These are phyloP conservation scores for Epichloe baconii DNA, from an alignment of 2,329 filamentous ascomycete genomes.

Conservation along the genomic window DNA sequence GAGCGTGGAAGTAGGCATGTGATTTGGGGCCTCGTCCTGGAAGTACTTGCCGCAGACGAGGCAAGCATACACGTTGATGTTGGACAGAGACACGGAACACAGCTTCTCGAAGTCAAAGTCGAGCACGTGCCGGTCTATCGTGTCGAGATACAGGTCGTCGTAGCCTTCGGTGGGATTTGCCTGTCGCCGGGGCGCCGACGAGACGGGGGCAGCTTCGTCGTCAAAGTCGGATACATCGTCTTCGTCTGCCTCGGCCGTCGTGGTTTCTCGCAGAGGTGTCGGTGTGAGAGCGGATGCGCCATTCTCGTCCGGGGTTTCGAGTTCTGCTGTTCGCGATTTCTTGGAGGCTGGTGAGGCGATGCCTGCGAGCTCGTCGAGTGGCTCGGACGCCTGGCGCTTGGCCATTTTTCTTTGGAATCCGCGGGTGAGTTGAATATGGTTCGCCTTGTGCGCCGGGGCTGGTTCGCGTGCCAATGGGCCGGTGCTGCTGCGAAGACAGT, in stretches of 20 bases:
- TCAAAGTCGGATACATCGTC: constrained; percentile 25
- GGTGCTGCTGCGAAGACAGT: background rate
- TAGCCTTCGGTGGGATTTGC: constrained; percentile 75
- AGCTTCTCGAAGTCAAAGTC: constrained; percentile 99
- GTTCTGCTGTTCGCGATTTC: constrained; percentile 38
- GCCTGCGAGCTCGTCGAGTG: constrained; percentile 42
- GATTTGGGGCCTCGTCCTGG: constrained; percentile 84
- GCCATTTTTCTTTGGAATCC: constrained; percentile 15
- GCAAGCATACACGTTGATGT: constrained; percentile 98
- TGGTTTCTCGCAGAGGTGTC: constrained; percentile 6
- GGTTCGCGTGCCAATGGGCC: too few species aligned
- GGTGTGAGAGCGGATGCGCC: constrained; percentile 18
- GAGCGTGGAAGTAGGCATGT: constrained; percentile 92
- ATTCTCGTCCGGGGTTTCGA: constrained; percentile 23
- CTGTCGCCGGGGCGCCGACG: constrained; percentile 49
- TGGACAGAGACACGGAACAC: constrained; percentile 88
- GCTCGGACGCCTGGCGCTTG: constrained; percentile 48
- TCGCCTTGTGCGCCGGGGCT: too few species aligned
- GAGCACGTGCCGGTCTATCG: constrained; percentile 80
- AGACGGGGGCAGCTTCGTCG: constrained; percentile 26
- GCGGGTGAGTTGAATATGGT: too few species aligned
- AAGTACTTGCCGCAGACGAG: constrained; percentile 97
- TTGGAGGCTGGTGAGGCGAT: constrained; percentile 47
- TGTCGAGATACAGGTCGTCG: constrained; percentile 93
- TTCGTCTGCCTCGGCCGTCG: constrained; percentile 11